Base-by-base conservation (phyloP, 2,329 filamentous ascomycete genomes). In the Penicillium expansum region DNA sequence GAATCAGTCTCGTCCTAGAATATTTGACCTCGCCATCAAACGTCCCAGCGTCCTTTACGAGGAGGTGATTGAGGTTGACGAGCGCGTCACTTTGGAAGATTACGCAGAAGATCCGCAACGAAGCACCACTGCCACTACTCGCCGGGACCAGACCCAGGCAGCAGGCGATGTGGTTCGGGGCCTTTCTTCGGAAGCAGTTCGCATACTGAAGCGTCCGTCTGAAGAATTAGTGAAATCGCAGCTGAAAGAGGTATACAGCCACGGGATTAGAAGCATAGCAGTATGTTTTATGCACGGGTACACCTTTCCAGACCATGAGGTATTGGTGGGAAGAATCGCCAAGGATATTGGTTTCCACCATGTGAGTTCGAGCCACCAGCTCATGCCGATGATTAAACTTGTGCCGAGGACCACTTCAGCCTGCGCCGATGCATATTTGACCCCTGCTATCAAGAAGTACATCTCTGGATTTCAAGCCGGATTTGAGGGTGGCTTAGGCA, bases 231-330 rank as follows among this genome's bases (percentile, higher is more conserved):
- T 73, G 24, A 85, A 81, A 58, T 71, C 78, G 13, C 83, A 90
- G 67, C 73, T 92, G 43, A 80, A 90, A 70, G 79, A 81, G 6
- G 79, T 96, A 4, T 89, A 84, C 60, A 83, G 89, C 59, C 77
- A 81, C 32, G 90, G 90, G 0, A 87, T 95, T 65, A 82, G 83
- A 60, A 95, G 90, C 70, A 87, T 97, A 64, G 92, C 92, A 3
- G 91, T 97, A 1, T 95, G 91, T 66, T 77, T 97, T 57, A 92
- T 96, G 86, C 92, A 97, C 70, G 89, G 89, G 5, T 97, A 96
- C 70, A 96, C 91, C 0, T 97, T 91, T 68, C 91, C 91, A 1
- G 85, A 89, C 48, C 92, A 97, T 66, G 92, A 97, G 71, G 86
- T 87, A 0, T 69, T 91, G 41, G 81, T 96, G 10, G 91, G 91